Conservation (phyloP, 1,139 yeast species). For the Diutina ranongensis region DNA sequence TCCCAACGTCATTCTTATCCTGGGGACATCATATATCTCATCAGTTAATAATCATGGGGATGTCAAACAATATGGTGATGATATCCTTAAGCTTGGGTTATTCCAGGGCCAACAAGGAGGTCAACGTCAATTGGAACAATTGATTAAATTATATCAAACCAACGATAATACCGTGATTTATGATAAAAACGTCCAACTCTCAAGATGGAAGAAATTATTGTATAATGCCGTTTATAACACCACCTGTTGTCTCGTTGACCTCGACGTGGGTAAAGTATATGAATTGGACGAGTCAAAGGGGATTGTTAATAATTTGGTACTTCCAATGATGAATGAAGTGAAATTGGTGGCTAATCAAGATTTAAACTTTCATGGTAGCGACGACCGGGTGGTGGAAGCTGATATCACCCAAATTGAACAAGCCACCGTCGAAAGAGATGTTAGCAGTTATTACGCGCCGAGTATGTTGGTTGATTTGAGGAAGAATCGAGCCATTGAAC, state of each 20-base stretch:
- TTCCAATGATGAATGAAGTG: conserved; percentile 59
- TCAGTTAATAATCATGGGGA: neutral
- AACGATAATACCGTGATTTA: conserved; percentile 28
- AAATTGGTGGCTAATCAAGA: conserved; percentile 50
- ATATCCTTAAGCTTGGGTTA: conserved; percentile 2
- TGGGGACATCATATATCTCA: conserved; percentile 1
- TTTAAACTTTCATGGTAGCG: neutral
- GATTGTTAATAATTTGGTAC: conserved; percentile 18
- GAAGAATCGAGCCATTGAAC: conserved; percentile 59
- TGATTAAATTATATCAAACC: conserved; percentile 39
- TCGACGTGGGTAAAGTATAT: conserved; percentile 31
- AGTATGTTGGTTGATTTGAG: conserved; percentile 69
- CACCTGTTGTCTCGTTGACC: conserved; percentile 36
- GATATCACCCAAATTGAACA: conserved; percentile 32
- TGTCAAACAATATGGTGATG: neutral
- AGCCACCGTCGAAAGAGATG: conserved; percentile 35
- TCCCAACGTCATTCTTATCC: neutral
- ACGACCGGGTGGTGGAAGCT: neutral
- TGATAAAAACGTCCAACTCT: conserved; percentile 39
- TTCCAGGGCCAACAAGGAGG: conserved; percentile 14
- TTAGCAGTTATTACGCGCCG: conserved; percentile 55
- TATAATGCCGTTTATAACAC: conserved; percentile 64
- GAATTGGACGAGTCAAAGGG: conserved; percentile 26
- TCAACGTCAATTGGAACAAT: conserved; percentile 14
- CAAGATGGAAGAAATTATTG: conserved; percentile 64